Percentiles rank a stretch among this genome's conserved stretches.
These are phyloP conservation scores for Aspergillus conjunctus DNA, from an alignment of 495 filamentous ascomycete genomes.

Conservation along the genomic window DNA sequence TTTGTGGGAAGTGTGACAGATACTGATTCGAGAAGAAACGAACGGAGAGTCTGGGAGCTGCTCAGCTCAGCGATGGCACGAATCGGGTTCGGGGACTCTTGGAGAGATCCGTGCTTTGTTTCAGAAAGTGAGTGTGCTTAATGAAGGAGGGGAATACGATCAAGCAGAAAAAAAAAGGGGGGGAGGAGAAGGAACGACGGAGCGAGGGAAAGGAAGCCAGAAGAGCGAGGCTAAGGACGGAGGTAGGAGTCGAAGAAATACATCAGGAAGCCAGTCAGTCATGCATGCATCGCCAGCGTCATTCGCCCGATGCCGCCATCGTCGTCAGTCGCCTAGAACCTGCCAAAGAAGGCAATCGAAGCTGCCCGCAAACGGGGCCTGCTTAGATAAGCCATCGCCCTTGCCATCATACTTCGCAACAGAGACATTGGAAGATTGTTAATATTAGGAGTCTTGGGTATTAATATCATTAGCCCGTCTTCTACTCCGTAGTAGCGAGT, in stretches of 20 bases:
- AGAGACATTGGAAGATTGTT: too few relatives aligned
- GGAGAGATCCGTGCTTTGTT: conserved; percentile 47
- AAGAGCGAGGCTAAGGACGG: conserved; percentile 1
- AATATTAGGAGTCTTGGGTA: too few relatives aligned
- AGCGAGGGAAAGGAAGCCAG: conserved; percentile 4
- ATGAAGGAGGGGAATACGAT: conserved; percentile 12
- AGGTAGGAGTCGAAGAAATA: conserved; percentile 5
- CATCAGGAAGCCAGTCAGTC: conserved; percentile 7
- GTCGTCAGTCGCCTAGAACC: not conserved
- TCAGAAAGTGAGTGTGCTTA: conserved; percentile 28
- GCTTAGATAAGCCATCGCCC: conserved; percentile 15
- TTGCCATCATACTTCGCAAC: not conserved
- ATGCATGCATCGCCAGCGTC: conserved; percentile 15
- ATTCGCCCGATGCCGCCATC: conserved; percentile 6
- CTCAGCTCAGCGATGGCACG: conserved; percentile 5
- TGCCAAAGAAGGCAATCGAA: conserved; percentile 30
- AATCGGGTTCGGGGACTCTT: conserved; percentile 21
- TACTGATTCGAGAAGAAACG: conserved; percentile 4
- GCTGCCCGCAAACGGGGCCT: not conserved
- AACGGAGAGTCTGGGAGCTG: conserved; percentile 5
- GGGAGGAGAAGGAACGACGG: conserved; percentile 11
- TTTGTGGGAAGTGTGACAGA: conserved; percentile 3
- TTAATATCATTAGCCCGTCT: too few relatives aligned
- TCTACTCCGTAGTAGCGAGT: too few relatives aligned
- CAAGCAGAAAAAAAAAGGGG: conserved; percentile 17